Percentiles rank a stretch among this genome's conserved stretches.
Evolutionary conservation across 1,284 basidiomycete species (phyloP).

Genomic region (Hymenochaete sp.): DNA sequence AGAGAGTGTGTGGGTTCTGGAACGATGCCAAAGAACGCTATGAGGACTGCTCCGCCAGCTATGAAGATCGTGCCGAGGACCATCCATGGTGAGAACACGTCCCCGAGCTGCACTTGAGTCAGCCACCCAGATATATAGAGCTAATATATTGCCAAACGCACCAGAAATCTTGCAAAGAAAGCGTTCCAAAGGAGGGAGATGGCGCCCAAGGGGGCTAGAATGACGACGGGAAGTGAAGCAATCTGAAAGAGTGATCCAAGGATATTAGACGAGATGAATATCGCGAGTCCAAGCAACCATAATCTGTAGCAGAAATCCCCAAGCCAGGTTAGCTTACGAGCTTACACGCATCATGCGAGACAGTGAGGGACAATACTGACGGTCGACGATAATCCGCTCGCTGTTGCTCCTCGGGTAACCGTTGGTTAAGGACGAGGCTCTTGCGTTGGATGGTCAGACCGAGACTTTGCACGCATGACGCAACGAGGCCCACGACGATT

Average conservation of each 20-base stretch:
- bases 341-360: constrained; percentile 13
- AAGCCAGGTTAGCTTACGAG: constrained; percentile 16
- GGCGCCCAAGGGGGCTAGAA: constrained; percentile 88
- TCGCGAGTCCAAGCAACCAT: constrained; percentile 80
- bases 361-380: constrained; percentile 35
- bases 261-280: constrained; percentile 84
- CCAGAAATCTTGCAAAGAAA: constrained; percentile 77
- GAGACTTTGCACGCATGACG: constrained; percentile 85
- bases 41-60: constrained; percentile 81
- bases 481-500: constrained; percentile 71
- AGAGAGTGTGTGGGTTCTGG: constrained; percentile 86
- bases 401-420: constrained; percentile 54
- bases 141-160: background rate
- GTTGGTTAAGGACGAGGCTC: constrained; percentile 84
- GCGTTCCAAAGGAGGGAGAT: constrained; percentile 94
- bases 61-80: constrained; percentile 82
- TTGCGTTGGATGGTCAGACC: constrained; percentile 93
- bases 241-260: constrained; percentile 94
- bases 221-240: constrained; percentile 86
- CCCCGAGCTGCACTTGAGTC: constrained; percentile 46
- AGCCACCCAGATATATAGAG: background rate
- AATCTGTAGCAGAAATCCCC: constrained; percentile 36
- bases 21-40: constrained; percentile 88
- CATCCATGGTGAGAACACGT: constrained; percentile 81
- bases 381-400: constrained; percentile 71